Percentiles rank a stretch among this genome's conserved stretches.
Evolutionary conservation across 1,284 basidiomycete genomes (phyloP).

Genomic region (Ustilago xerochloae): DNA sequence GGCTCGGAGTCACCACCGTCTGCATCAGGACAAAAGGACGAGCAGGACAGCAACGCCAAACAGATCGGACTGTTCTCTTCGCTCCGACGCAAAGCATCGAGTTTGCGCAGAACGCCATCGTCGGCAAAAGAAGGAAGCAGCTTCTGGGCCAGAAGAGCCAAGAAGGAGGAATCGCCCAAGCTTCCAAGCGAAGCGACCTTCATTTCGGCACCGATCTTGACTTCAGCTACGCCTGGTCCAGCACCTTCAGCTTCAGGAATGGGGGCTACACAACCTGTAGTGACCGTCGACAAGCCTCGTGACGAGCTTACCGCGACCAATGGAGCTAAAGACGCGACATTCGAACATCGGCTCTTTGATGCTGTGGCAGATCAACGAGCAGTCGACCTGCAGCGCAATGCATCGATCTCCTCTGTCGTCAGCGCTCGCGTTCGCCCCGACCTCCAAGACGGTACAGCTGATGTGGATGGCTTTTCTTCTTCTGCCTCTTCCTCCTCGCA

Average conservation of each 20-base stretch:
- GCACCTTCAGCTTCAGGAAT: conserved; percentile 2
- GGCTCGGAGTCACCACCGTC: conserved; percentile 6
- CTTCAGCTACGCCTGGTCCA: conserved; percentile 15
- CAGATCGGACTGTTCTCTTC: conserved; percentile 50
- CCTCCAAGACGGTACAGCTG: conserved; percentile 43
- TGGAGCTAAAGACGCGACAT: conserved; percentile 19
- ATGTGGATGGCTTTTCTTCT: conserved; percentile 14
- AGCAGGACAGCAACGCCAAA: conserved; percentile 22
- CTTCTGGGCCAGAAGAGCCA: conserved; percentile 28
- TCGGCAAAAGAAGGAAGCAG: conserved; percentile 18
- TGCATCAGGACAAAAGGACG: neutral
- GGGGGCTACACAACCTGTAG: conserved; percentile 19
- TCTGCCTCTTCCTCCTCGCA: conserved; percentile 11
- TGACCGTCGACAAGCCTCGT: conserved; percentile 7
- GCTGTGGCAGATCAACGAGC: neutral
- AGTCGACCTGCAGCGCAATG: conserved; percentile 32
- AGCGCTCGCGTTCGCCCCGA: conserved; percentile 31
- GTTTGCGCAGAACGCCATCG: conserved; percentile 30
- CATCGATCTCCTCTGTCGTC: conserved; percentile 34
- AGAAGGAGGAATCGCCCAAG: conserved; percentile 36
- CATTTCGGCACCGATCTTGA: conserved; percentile 43
- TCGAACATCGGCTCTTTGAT: conserved; percentile 35
- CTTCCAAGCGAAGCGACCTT: conserved; percentile 25
- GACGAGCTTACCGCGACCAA: neutral
- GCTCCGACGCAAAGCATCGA: conserved; percentile 52